Evolutionary conservation across 139 green algal genomes (phyloP), one percentile per base, ranked within the genome.

Genomic region (Tetradesmus obliquus): DNA sequence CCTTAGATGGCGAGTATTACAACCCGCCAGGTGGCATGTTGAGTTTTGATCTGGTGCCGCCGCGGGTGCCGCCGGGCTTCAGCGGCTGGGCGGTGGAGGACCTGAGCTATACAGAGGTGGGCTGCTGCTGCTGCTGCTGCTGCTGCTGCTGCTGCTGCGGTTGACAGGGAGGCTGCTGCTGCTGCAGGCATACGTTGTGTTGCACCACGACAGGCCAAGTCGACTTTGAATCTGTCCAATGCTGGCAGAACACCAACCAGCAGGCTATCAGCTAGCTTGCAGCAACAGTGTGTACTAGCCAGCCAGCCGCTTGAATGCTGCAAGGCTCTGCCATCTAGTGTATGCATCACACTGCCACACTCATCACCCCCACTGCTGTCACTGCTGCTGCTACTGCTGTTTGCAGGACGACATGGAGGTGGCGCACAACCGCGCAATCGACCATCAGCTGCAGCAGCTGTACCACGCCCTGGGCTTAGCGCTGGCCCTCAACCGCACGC

Each of bases 371-470:
- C 19, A 5, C 72, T 45, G 22, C 4, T 82, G 76, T 10, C 76
- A 24, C 71, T 79, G 71, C 71, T 79, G 12, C 17, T 24, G 20
- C 3, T 55, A 3, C 76, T 86, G 53, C 32, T 71, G 10, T 22
- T 2, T 86, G 53, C 81, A 86, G 81, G 54, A 51, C 69, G 81
- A 86, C 32, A 86, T 86, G 81, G 53, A 86, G 53, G 19, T 86
- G 81, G 8, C n/a, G 3, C 81, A 86, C 81, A 86, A 86, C 81
- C 53, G 54, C 53, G 81, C 81, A 3, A 58, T 86, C 17, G 81
- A 86, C 81, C 53, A 60, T 10, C 81, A 86, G 45, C 53, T 86
- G 81, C 81, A 86, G 81, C 81, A 86, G 81, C 81, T 86, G 53
- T 86, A 58, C 10, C 81, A 86, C 13, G 81, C 81, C 3, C 32